Conservation (phyloP, 139 green algal species). For the Coelastrella sp. region DNA sequence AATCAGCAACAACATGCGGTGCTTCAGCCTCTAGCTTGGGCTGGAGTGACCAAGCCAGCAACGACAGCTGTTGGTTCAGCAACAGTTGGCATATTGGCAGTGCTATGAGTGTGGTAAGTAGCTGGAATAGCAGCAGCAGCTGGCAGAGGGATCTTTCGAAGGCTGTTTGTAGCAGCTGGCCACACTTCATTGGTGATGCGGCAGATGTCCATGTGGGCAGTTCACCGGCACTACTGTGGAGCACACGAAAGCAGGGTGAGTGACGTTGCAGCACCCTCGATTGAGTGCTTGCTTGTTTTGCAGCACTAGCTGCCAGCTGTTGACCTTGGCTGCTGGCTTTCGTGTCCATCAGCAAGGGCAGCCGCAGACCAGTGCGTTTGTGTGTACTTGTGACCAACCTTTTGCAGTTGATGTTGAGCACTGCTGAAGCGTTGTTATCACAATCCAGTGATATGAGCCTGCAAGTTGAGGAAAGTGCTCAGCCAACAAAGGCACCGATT, state of each 20-base stretch:
- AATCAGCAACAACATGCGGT: not conserved
- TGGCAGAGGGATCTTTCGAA: not conserved
- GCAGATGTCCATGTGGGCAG: not conserved
- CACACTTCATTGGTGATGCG: not conserved
- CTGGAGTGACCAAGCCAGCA: not conserved
- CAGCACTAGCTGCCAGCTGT: not conserved
- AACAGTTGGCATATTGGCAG: not conserved
- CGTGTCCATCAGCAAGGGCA: too few species aligned
- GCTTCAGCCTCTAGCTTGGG: not conserved
- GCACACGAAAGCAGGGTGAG: not conserved
- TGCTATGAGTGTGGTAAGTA: not conserved
- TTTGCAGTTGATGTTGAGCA: too few species aligned
- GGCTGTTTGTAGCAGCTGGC: slow-evolving; percentile 1
- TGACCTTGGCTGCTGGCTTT: too few species aligned
- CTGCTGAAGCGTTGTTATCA: too few species aligned
- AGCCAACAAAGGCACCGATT: too few species aligned
- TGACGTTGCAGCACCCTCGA: not conserved
- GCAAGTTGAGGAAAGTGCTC: too few species aligned
- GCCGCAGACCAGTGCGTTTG: too few species aligned
- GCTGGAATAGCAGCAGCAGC: not conserved
- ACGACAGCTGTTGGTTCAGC: slow-evolving; percentile 8
- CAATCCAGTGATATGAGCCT: too few species aligned
- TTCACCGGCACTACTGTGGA: not conserved
- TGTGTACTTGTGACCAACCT: too few species aligned
- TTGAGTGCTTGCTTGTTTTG: not conserved